Conservation (phyloP, 768 basidiomycete genomes). For the Leccinum olivaceopallidum region DNA sequence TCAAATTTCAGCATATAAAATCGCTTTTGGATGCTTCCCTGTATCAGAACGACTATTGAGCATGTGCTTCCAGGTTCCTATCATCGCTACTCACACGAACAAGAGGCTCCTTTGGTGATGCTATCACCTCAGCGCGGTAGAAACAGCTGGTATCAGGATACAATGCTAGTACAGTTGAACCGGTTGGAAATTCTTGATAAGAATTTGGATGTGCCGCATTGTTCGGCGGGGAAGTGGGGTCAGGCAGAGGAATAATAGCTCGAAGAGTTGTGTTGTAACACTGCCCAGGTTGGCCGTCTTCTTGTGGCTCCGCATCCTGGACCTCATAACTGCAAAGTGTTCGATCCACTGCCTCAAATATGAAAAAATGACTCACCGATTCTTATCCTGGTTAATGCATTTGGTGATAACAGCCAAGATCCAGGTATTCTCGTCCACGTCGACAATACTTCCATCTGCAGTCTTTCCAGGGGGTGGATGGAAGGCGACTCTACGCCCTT, state of each 20-base stretch:
- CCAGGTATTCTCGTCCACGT: slow-evolving; percentile 57
- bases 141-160: slow-evolving; percentile 92
- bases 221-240: slow-evolving; percentile 57
- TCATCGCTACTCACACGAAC: slow-evolving; percentile 38
- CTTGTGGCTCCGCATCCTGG: slow-evolving; percentile 81
- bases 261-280: slow-evolving; percentile 69
- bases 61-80: neutral
- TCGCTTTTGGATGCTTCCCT: slow-evolving; percentile 44
- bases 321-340: slow-evolving; percentile 67
- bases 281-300: slow-evolving; percentile 72
- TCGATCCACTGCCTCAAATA: neutral
- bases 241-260: slow-evolving; percentile 79
- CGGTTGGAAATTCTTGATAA: slow-evolving; percentile 70
- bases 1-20: slow-evolving; percentile 84
- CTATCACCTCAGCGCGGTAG: slow-evolving; percentile 82
- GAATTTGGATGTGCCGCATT: slow-evolving; percentile 64
- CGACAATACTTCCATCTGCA: slow-evolving; percentile 49
- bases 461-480: slow-evolving; percentile 64
- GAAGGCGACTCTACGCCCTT: slow-evolving; percentile 80
- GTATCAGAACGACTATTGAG: slow-evolving; percentile 12
- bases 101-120: slow-evolving; percentile 52
- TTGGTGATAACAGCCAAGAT: slow-evolving; percentile 76
- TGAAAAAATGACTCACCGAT: slow-evolving; percentile 43
- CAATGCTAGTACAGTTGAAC: slow-evolving; percentile 81
- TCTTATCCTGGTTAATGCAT: slow-evolving; percentile 71